These are phyloP conservation scores for Aspergillus ustus DNA, from an alignment of 2,329 filamentous ascomycete species.

Conservation along the genomic window DNA sequence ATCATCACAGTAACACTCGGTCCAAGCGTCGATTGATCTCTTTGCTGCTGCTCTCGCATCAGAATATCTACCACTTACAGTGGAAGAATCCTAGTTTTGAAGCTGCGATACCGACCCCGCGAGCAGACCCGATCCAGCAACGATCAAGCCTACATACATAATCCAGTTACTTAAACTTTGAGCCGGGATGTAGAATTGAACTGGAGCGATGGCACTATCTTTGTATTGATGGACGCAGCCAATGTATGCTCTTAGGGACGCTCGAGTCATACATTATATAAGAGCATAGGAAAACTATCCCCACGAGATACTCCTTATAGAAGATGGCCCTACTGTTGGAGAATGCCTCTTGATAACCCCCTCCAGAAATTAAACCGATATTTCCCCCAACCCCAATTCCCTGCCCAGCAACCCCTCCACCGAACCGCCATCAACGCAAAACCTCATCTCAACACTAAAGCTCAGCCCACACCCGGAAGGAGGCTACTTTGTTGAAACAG, in stretches of 20 bases:
- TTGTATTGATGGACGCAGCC: neutral
- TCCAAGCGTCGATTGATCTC: neutral
- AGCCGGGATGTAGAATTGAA: neutral
- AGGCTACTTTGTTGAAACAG: conserved; percentile 67
- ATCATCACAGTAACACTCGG: neutral
- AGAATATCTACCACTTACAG: neutral
- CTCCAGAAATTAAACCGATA: neutral
- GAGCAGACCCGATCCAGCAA: neutral
- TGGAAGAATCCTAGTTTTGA: neutral
- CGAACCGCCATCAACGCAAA: conserved; percentile 40
- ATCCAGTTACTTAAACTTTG: too few species aligned
- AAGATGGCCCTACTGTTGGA: neutral
- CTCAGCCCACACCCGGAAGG: conserved; percentile 65
- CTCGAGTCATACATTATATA: too few species aligned
- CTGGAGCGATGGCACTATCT: neutral
- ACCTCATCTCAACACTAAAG: conserved; percentile 52
- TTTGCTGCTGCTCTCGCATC: neutral
- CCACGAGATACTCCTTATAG: neutral
- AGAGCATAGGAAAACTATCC: neutral
- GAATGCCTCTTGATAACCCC: neutral
- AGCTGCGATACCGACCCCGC: neutral
- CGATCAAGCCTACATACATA: neutral
- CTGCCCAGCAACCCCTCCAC: conserved; percentile 18
- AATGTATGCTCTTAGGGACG: neutral
- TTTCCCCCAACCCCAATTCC: conserved; percentile 18